These are phyloP conservation scores for Tricholoma saponaceum DNA, from an alignment of 768 basidiomycete species.

Conservation along the genomic window DNA sequence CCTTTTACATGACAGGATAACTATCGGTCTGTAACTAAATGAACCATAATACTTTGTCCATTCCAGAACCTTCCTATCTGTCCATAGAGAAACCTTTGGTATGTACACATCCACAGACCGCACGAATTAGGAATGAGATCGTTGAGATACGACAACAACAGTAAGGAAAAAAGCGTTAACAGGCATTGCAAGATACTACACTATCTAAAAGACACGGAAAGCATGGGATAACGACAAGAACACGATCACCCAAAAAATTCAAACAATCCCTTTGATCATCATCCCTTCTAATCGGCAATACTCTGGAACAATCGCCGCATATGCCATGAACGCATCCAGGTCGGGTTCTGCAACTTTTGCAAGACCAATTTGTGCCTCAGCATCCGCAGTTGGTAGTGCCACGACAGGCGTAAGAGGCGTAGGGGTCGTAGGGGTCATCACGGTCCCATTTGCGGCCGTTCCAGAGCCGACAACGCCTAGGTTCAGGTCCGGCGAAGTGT, in stretches of 20 bases:
- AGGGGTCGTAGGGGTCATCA: constrained; percentile 44
- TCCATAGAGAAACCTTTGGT: too few species aligned
- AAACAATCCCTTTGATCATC: constrained; percentile 61
- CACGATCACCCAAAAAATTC: constrained; percentile 9
- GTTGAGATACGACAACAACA: background rate
- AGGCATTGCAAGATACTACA: background rate
- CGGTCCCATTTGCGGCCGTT: constrained; percentile 28
- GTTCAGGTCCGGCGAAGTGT: constrained; percentile 62
- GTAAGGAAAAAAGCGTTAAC: background rate
- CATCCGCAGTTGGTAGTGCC: constrained; percentile 67
- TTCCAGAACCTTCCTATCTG: too few species aligned
- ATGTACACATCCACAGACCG: background rate
- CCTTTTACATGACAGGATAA: too few species aligned
- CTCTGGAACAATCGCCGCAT: constrained; percentile 83
- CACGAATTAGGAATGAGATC: background rate
- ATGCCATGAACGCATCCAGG: constrained; percentile 79
- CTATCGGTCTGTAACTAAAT: too few species aligned
- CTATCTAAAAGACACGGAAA: constrained; percentile 3
- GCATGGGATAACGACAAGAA: constrained; percentile 1
- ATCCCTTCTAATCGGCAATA: constrained; percentile 77
- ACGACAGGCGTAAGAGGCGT: constrained; percentile 66
- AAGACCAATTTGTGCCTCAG: constrained; percentile 70
- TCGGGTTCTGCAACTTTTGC: constrained; percentile 84
- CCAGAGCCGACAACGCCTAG: constrained; percentile 26
- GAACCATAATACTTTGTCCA: too few species aligned